Evolutionary conservation across 208 protist genomes (phyloP), one percentile per base, ranked within the genome.

Genomic region (Leishmania braziliensis): DNA sequence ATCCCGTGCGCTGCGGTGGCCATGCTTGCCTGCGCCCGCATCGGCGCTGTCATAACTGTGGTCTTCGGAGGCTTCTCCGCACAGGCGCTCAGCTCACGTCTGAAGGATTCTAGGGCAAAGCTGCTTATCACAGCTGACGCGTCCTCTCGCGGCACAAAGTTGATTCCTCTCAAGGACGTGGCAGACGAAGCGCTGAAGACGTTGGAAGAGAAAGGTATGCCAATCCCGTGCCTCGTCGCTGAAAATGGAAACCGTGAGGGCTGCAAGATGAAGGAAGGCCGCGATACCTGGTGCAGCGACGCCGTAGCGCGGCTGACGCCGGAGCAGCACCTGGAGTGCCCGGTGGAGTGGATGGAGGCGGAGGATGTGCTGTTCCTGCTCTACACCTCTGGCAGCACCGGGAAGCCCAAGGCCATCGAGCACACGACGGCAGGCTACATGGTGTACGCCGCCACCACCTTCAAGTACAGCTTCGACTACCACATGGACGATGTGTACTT

Each of bases 21-120:
- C 29, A 99, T 99, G 98, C 94, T 99, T 14, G 99, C 99, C 23
- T 99, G 97, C 77, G 99, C 99, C n/a, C 94, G 99, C 56, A 98
- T 99, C 66, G 99, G 99, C 54, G 95, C 95, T 14, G 87, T 98
- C 6, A 83, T 84, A 16, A 91, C 81, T 46, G 95, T 98, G 18
- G 84, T 97, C 46, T 98, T 98, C 73, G 92, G 87, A 46, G 95
- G 95, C 73, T 98, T 98, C 85, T 95, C 91, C 58, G 60, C 88
- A 1, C 81, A 93, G 70, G 86, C 91, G 8, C 65, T 98, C 54
- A 75, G 83, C 36, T 71, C 86, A 20, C 91, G 96, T 50, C 50
- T 98, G 26, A 69, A 84, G 12, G 96, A 98, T 78, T 86, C 85
- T 10, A 20, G 84, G n/a, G 70, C 89, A 60, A 93, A 90, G 79